Conservation (phyloP, 257 asterid species). For the Salvia hispanica region DNA sequence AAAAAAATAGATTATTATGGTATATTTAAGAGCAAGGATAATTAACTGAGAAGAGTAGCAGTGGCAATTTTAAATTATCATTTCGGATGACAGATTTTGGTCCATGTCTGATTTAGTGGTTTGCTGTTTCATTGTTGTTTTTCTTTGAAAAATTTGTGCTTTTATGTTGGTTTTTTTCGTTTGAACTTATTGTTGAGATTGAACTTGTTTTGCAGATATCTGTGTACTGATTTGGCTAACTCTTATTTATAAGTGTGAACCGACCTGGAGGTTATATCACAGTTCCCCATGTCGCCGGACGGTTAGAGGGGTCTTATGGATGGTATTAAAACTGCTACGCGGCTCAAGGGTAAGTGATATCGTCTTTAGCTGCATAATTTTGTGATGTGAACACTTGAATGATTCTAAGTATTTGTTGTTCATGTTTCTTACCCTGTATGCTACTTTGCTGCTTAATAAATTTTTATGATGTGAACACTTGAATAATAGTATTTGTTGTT, state of each 20-base stretch:
- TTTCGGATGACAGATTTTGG: slow-evolving; percentile 12
- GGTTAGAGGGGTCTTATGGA: slow-evolving; percentile 77
- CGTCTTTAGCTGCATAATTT: neutral
- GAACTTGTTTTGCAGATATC: slow-evolving; percentile 36
- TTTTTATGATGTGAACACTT: slow-evolving; percentile 13
- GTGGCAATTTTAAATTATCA: neutral
- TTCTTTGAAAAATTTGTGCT: neutral
- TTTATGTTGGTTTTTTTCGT: neutral
- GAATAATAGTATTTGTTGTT: neutral
- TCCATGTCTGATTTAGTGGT: neutral
- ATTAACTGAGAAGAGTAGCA: neutral
- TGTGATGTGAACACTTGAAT: neutral
- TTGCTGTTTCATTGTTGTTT: neutral
- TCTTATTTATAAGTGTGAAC: slow-evolving; percentile 11
- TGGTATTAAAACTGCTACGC: slow-evolving; percentile 48
- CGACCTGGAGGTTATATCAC: slow-evolving; percentile 29
- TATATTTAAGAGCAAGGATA: neutral
- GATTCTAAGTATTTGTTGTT: neutral
- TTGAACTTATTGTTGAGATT: neutral
- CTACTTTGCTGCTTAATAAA: neutral
- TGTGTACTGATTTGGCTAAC: neutral
- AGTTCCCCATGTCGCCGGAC: slow-evolving; percentile 70
- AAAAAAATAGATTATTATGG: neutral
- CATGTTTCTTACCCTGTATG: neutral
- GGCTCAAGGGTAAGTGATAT: slow-evolving; percentile 58